These are phyloP conservation scores for Toxicodendron radicans DNA, from an alignment of 345 rosid species.

Conservation along the genomic window DNA sequence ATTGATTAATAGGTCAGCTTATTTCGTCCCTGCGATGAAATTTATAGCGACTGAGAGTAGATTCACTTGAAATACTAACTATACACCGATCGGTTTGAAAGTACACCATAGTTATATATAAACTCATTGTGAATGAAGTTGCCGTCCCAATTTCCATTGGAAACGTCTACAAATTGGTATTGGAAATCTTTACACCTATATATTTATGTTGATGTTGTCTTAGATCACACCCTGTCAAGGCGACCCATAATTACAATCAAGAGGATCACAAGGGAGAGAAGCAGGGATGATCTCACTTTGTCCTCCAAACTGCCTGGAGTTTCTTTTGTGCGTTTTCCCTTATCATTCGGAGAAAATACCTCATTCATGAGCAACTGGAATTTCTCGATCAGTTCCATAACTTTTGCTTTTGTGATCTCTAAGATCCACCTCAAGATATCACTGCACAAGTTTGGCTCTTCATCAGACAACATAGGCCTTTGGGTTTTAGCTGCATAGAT, in stretches of 20 bases:
- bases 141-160: neutral
- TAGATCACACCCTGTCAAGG: conserved; percentile 8
- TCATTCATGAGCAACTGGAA: conserved; percentile 33
- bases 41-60: too few relatives aligned
- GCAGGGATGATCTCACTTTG: conserved; percentile 36
- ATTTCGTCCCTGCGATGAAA: too few relatives aligned
- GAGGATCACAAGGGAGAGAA: conserved; percentile 45
- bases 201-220: too few relatives aligned
- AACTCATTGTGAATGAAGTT: neutral
- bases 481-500: conserved; percentile 25
- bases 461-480: conserved; percentile 8
- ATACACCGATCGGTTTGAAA: too few relatives aligned
- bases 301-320: conserved; percentile 27
- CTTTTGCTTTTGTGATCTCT: conserved; percentile 32
- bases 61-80: too few relatives aligned
- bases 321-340: conserved; percentile 9
- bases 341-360: conserved; percentile 24
- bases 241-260: conserved; percentile 45
- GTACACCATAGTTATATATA: too few relatives aligned
- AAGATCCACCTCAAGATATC: conserved; percentile 38
- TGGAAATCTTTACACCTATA: neutral
- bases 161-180: neutral
- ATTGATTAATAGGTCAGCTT: too few relatives aligned
- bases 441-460: conserved; percentile 15
- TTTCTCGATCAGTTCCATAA: conserved; percentile 34